Evolutionary conservation across 768 basidiomycete genomes (phyloP), one percentile per base, ranked within the genome.

Genomic region (Phylloporus arenicola): DNA sequence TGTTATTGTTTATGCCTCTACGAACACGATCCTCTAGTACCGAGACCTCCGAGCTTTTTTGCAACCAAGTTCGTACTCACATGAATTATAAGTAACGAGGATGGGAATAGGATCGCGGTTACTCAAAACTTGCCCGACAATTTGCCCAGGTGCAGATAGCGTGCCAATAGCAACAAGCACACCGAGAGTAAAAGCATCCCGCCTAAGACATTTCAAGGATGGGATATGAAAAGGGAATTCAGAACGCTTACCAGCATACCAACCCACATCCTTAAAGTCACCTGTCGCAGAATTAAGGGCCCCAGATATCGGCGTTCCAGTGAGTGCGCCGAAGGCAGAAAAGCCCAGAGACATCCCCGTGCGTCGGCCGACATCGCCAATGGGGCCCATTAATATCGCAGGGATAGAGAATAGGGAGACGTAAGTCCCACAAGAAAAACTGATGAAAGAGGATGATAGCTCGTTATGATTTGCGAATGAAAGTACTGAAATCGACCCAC

Each of bases 241-340:
- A 11, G 20, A 35, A 46, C 20, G 48, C 63, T 41, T 11, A 61
- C 69, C 69, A 38, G 79, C 80, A 52, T 76, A 83, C 50, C 56
- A 68, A 2, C 70, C 65, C 2, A 67, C 60, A 1, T 8, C 59
- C 38, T 48, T 29, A 30, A 64, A 90, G 1, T 74, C 73, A 3
- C 75, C 77, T 2, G 81, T 78, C 1, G 74, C 70, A 1, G 61
- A 62, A 45, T 76, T 75, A 54, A 89, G 85, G 0, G 82, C 82
- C 1, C 86, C 87, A 7, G 84, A 85, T 53, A 87, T 84, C 0
- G 87, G 87, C 3, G 84, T 83, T 0, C 87, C 87, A 0, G 73
- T 73, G 3, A 89, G 68, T 1, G 82, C 83, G 8, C 84, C 84
- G 14, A 87, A 30, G 0, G 86, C 75, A 20, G 80, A 51, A 45